A percentile compares a stretch with the other conserved stretches of the same genome.
Evolutionary conservation across 805 yeast genomes (phyloP).

Genomic region (Metschnikowia cubensis): DNA sequence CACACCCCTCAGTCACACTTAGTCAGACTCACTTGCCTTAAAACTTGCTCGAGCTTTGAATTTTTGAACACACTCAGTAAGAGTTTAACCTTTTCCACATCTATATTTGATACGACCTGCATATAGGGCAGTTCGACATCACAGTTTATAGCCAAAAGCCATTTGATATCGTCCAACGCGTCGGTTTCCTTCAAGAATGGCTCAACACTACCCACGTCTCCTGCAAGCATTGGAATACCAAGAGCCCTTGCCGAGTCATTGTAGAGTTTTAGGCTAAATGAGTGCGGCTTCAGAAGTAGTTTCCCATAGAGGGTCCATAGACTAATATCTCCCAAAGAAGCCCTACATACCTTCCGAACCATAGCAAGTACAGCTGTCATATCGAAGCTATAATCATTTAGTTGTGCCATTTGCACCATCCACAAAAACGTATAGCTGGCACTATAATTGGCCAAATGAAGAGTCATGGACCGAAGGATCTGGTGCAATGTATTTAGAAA

Average conservation of each 20-base stretch:
- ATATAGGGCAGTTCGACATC: conserved; percentile 11
- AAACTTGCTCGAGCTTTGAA: neutral
- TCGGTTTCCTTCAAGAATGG: neutral
- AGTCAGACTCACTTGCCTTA: neutral
- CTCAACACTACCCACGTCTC: neutral
- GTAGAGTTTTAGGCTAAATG: neutral
- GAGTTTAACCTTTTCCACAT: neutral
- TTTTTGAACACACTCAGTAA: neutral
- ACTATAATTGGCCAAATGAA: conserved; percentile 40
- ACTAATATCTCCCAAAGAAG: conserved; percentile 16
- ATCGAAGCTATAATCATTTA: conserved; percentile 10
- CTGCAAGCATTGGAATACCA: neutral
- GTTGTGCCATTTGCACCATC: conserved; percentile 16
- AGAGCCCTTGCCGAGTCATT: neutral
- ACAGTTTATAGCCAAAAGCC: conserved; percentile 17
- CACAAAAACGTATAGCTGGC: conserved; percentile 33
- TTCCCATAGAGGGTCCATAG: conserved; percentile 17
- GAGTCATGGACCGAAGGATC: conserved; percentile 25
- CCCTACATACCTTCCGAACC: conserved; percentile 9
- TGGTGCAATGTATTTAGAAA: conserved; percentile 12
- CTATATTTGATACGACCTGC: conserved; percentile 1
- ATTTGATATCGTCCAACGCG: conserved; percentile 7
- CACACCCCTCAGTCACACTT: too few relatives aligned
- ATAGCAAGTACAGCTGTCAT: conserved; percentile 1
- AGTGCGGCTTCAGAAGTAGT: neutral